Conservation (phyloP, 2,329 filamentous ascomycete genomes). For the Pseudogymnoascus sp. region DNA sequence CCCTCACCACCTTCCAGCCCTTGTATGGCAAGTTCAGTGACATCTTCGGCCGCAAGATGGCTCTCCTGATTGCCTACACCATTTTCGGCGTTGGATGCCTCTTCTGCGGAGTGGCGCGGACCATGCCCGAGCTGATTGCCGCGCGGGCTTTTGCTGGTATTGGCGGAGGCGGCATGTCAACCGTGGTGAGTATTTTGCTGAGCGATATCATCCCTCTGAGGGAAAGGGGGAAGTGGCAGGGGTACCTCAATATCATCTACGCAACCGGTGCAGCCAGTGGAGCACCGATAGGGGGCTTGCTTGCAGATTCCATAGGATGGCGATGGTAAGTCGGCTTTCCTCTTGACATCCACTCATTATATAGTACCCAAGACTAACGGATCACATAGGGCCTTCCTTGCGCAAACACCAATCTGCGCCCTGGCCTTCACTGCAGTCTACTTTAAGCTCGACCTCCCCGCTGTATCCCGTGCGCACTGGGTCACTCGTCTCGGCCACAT, state of each 20-base stretch:
- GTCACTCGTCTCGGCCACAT: conserved; percentile 57
- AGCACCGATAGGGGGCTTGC: conserved; percentile 61
- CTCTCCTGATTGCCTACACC: conserved; percentile 56
- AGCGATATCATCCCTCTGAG: conserved; percentile 64
- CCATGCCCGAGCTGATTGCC: conserved; percentile 58
- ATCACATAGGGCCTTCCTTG: conserved; percentile 56
- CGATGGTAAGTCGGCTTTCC: conserved; percentile 47
- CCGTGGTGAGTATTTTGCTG: conserved; percentile 61
- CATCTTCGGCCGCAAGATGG: conserved; percentile 62
- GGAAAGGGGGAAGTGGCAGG: conserved; percentile 67
- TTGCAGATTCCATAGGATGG: conserved; percentile 71
- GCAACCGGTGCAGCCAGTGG: conserved; percentile 61
- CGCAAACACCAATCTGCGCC: conserved; percentile 62
- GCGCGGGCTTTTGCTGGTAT: conserved; percentile 52
- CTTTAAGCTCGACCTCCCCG: conserved; percentile 55
- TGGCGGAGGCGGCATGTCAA: conserved; percentile 66
- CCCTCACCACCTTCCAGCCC: conserved; percentile 67
- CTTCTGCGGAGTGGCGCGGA: conserved; percentile 54
- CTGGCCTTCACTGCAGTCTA: conserved; percentile 58
- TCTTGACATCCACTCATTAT: conserved; percentile 8
- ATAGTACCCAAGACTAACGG: conserved; percentile 1
- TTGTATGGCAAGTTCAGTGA: conserved; percentile 65
- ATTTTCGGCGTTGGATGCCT: conserved; percentile 60
- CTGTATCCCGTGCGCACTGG: conserved; percentile 53
- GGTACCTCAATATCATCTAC: conserved; percentile 64